Evolutionary conservation across 345 rosid species (phyloP), one percentile per base, ranked within the genome.

Genomic region (Leavenworthia alabamica): DNA sequence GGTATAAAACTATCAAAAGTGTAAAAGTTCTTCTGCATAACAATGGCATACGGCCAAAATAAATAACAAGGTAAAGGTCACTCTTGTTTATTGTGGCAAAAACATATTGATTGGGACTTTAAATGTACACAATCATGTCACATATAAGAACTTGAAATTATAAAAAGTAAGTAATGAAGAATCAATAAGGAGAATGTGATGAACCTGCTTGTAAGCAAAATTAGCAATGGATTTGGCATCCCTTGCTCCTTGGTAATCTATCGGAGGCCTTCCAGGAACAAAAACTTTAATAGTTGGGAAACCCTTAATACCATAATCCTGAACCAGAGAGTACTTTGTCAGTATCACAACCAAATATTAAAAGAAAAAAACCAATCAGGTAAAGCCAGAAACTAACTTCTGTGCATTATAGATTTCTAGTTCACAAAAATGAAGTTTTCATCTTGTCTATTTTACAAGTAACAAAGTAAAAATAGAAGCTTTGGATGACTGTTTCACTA

Each of bases 241-340:
- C 80, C 99, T 87, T 31, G 80, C 86, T 74, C 97, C 99, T 75
- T 89, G 90, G 72, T 89, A 89, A 80, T 93, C 96, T 8, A 85
- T 78, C 12, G 97, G 95, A 74, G 96, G 75, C 79, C 80, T 87
- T 66, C 97, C 99, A 54, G 97, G 96, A 29, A 41, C 84, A 74
- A 93, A 93, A 65, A 87, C 88, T 77, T 93, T 93, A 36, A 93
- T 89, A 56, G 97, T 89, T 15, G 99, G 99, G 78, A 89, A 93
- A 57, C 99, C 97, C 59, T 56, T 67, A 16, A 93, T 93, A 55
- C 96, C 99, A 79, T 89, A 93, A 56, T 93, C 97, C 99, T 93
- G 65, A 4, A 63, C 35, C 56, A 62, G 41, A 55, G 20, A 62
- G 10, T 7, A 19, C 56, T 16, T 26, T 7, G 5, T 46, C 22